Conservation (phyloP, 129 eudicot species). For the Smallanthus sonchifolius region DNA sequence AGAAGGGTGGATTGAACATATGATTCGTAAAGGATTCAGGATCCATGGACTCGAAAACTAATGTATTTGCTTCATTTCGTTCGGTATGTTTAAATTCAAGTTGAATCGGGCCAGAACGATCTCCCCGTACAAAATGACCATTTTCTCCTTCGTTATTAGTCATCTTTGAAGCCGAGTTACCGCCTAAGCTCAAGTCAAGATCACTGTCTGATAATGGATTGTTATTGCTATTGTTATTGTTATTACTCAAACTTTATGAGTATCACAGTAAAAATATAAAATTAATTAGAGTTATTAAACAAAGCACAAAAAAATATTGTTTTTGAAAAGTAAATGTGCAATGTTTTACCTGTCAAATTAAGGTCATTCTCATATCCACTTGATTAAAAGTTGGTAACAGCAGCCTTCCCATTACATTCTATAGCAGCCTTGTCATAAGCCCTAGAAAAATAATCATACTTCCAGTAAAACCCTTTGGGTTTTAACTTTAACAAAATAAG, state of each 20-base stretch:
- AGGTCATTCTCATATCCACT: constrained; percentile 70
- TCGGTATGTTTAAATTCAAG: constrained; percentile 14
- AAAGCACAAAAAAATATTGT: too few species aligned
- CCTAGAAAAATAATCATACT: constrained; percentile 33
- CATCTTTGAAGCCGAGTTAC: constrained; percentile 31
- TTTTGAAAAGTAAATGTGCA: not conserved
- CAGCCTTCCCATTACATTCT: constrained; percentile 90
- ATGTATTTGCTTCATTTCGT: constrained; percentile 37
- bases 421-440: constrained; percentile 93
- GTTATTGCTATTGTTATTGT: constrained; percentile 25
- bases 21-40: constrained; percentile 44
- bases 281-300: not conserved
- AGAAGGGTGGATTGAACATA: constrained; percentile 41
- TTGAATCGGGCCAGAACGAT: constrained; percentile 1
- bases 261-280: not conserved
- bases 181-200: constrained; percentile 80
- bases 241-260: constrained; percentile 38
- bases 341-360: constrained; percentile 43
- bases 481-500: not conserved
- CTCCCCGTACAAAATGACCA: constrained; percentile 33
- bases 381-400: constrained; percentile 85
- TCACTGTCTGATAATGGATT: constrained; percentile 19
- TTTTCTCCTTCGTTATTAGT: constrained; percentile 17
- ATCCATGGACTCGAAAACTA: constrained; percentile 47
- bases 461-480: constrained; percentile 8